phyloP scores from a whole-genome alignment of 305 asterid species.

The Fraxinus dipetala region DNA sequence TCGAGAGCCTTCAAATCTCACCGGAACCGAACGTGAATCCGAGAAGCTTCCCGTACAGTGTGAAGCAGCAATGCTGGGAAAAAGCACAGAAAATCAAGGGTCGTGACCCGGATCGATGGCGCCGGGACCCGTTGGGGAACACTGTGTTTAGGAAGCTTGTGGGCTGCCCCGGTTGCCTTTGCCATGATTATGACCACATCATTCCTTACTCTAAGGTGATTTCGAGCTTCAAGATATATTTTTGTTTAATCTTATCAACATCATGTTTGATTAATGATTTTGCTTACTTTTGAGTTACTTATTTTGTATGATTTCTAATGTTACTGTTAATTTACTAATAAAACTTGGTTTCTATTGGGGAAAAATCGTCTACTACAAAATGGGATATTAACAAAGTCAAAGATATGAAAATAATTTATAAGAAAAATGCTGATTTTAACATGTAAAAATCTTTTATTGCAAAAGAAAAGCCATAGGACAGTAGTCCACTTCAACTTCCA shows the following conservation, averaged over 20 bases:
- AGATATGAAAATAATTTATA: background rate
- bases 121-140: constrained; percentile 82
- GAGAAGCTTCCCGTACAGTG: constrained; percentile 75
- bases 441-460: background rate
- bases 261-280: background rate
- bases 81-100: constrained; percentile 87
- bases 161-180: constrained; percentile 95
- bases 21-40: constrained; percentile 54
- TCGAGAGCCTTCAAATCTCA: constrained; percentile 40
- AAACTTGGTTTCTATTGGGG: background rate
- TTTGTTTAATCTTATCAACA: background rate
- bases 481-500: background rate
- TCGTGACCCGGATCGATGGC: constrained; percentile 92
- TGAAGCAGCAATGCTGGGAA: constrained; percentile 93
- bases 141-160: constrained; percentile 78
- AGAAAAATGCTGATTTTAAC: background rate
- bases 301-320: background rate
- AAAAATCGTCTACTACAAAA: background rate
- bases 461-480: background rate
- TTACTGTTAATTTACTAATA: background rate
- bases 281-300: background rate
- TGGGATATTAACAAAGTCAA: background rate
- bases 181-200: constrained; percentile 96
- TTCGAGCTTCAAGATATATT: background rate
- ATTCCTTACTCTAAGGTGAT: constrained; percentile 90